phyloP scores from a whole-genome alignment of 1,284 basidiomycete genomes.

The Sanguinoderma infundibulare region DNA sequence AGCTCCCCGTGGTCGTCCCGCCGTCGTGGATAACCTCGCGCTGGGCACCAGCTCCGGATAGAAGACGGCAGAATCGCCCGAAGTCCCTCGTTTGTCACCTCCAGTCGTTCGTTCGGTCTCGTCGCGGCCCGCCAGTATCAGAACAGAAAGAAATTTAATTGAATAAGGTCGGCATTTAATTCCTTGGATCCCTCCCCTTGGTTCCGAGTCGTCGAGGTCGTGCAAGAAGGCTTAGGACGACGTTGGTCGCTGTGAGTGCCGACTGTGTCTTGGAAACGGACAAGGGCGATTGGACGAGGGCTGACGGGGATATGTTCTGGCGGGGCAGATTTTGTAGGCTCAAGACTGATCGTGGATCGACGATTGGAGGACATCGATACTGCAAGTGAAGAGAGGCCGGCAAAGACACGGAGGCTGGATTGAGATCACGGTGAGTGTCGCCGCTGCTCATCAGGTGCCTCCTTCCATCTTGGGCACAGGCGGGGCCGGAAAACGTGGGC shows the following conservation, averaged over 20 bases:
- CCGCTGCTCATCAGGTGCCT: slow-evolving; percentile 15
- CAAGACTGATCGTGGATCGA: slow-evolving; percentile 21
- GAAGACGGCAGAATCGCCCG: slow-evolving; percentile 29
- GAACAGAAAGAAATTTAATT: slow-evolving; percentile 24
- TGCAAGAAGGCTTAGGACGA: slow-evolving; percentile 26
- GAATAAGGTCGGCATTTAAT: slow-evolving; percentile 32
- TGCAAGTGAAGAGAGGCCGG: slow-evolving; percentile 9
- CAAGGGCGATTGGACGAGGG: slow-evolving; percentile 17
- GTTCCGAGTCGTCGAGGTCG: slow-evolving; percentile 11
- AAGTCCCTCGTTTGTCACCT: slow-evolving; percentile 29
- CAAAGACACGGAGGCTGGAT: neutral
- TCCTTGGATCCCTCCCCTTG: slow-evolving; percentile 15
- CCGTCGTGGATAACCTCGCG: slow-evolving; percentile 20
- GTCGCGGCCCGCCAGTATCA: slow-evolving; percentile 18
- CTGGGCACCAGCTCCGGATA: slow-evolving; percentile 23
- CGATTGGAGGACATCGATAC: slow-evolving; percentile 19
- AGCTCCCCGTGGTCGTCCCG: slow-evolving; percentile 10
- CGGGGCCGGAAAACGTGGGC: slow-evolving; percentile 64
- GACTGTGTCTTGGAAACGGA: slow-evolving; percentile 9
- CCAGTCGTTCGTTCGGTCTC: slow-evolving; percentile 30
- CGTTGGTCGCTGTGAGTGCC: slow-evolving; percentile 26
- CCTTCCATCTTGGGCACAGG: slow-evolving; percentile 34
- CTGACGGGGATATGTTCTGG: slow-evolving; percentile 16
- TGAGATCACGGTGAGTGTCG: slow-evolving; percentile 22
- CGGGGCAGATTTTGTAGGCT: slow-evolving; percentile 24